Evolutionary conservation across 805 yeast species (phyloP).

Genomic region (Komagataella phaffii): DNA sequence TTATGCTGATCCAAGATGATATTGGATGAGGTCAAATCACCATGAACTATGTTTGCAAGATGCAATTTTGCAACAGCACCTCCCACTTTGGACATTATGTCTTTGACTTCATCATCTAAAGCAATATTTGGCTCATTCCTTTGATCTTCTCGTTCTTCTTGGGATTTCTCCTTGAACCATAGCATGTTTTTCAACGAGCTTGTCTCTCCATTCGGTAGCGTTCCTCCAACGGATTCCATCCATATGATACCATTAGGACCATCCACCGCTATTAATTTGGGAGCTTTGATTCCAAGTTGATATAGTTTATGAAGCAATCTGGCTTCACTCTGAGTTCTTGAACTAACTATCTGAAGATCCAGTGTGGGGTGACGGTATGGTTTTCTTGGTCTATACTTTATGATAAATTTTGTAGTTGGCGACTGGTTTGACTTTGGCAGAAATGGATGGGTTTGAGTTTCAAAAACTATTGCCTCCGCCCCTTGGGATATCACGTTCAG

Average conservation of each 20-base stretch:
- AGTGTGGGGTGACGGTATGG: slow-evolving; percentile 80
- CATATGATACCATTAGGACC: slow-evolving; percentile 67
- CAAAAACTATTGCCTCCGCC: slow-evolving; percentile 78
- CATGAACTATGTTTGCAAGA: slow-evolving; percentile 70
- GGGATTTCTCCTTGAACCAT: slow-evolving; percentile 41
- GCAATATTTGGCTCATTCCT: slow-evolving; percentile 11
- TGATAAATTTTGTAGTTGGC: slow-evolving; percentile 32
- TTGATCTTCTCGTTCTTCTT: slow-evolving; percentile 5
- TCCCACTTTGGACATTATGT: slow-evolving; percentile 45
- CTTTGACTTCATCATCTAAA: slow-evolving; percentile 22
- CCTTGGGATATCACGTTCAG: slow-evolving; percentile 64
- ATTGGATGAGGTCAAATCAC: slow-evolving; percentile 89
- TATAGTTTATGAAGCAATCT: slow-evolving; percentile 50
- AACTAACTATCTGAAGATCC: slow-evolving; percentile 64
- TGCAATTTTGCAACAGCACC: slow-evolving; percentile 59
- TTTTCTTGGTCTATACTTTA: slow-evolving; percentile 82
- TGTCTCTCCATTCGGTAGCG: slow-evolving; percentile 32
- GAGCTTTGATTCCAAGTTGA: slow-evolving; percentile 51
- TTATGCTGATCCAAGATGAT: slow-evolving; percentile 32
- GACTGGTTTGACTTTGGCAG: slow-evolving; percentile 16
- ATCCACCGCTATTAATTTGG: slow-evolving; percentile 67
- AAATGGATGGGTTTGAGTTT: slow-evolving; percentile 56
- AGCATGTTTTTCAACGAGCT: slow-evolving; percentile 63
- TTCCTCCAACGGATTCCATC: slow-evolving; percentile 71
- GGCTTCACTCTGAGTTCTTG: slow-evolving; percentile 76